A percentile compares a stretch with the other conserved stretches of the same genome.
Evolutionary conservation across 495 filamentous ascomycete species (phyloP).

Genomic region (Penicillium fimorum): DNA sequence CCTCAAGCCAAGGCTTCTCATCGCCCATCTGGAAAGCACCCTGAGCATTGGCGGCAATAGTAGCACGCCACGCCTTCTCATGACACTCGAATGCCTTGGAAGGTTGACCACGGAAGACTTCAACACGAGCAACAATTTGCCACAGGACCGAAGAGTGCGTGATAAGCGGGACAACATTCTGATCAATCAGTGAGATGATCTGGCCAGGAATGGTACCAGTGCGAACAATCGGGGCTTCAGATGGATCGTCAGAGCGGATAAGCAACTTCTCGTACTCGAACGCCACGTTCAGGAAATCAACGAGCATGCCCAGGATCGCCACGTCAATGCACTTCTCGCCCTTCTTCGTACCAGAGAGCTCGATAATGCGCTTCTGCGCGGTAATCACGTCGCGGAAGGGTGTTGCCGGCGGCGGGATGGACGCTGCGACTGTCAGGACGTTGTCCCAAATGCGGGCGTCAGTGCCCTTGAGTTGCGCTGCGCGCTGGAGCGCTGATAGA

Average conservation of each 20-base stretch:
- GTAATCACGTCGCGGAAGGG: constrained; percentile 71
- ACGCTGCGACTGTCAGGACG: constrained; percentile 77
- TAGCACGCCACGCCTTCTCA: constrained; percentile 85
- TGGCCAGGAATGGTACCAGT: constrained; percentile 48
- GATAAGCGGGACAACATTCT: constrained; percentile 73
- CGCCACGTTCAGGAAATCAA: constrained; percentile 64
- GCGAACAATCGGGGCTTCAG: constrained; percentile 33
- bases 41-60: constrained; percentile 51
- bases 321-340: constrained; percentile 79
- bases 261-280: constrained; percentile 42
- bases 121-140: constrained; percentile 67
- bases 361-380: constrained; percentile 70
- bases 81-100: constrained; percentile 71
- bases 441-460: constrained; percentile 96
- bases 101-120: constrained; percentile 66
- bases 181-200: constrained; percentile 71
- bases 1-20: constrained; percentile 47
- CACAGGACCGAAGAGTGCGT: constrained; percentile 75
- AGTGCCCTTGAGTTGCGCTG: constrained; percentile 73
- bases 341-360: constrained; percentile 61
- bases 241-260: constrained; percentile 23
- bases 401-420: constrained; percentile 67
- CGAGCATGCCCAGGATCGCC: constrained; percentile 65
- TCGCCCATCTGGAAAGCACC: constrained; percentile 50
- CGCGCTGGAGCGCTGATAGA: constrained; percentile 78